These are phyloP conservation scores for Colletotrichum tamarilloi DNA, from an alignment of 2,329 filamentous ascomycete species.

Conservation along the genomic window DNA sequence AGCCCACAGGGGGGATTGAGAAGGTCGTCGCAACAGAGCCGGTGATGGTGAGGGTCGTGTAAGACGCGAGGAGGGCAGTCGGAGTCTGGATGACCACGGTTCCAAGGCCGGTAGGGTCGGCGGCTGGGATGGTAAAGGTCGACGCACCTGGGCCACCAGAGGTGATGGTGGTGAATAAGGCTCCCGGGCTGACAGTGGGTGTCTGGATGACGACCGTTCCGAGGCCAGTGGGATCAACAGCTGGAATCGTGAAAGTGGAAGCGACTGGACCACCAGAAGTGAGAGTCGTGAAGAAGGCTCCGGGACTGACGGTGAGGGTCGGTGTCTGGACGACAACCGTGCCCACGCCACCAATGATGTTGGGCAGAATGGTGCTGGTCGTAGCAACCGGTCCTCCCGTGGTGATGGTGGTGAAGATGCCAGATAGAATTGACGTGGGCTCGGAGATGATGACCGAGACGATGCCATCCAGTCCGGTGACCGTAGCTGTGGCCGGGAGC, in stretches of 20 bases:
- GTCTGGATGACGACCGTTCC: conserved; percentile 25
- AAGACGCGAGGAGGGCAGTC: background rate
- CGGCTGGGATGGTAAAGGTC: background rate
- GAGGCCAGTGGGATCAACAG: background rate
- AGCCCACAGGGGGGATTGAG: background rate
- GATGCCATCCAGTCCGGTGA: conserved; percentile 16
- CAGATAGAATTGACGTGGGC: background rate
- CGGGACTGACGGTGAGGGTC: background rate
- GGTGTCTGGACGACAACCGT: conserved; percentile 31
- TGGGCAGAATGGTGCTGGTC: conserved; percentile 15
- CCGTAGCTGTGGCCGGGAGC: background rate
- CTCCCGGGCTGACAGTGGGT: background rate
- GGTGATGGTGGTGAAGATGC: conserved; percentile 18
- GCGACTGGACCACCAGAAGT: background rate
- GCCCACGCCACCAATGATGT: conserved; percentile 6
- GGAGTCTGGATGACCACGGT: conserved; percentile 28
- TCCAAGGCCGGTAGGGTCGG: background rate
- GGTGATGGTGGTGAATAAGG: conserved; percentile 5
- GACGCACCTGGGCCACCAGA: background rate
- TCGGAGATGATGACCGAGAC: conserved; percentile 21
- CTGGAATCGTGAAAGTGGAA: background rate
- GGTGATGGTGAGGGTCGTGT: conserved; percentile 8
- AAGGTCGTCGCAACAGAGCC: background rate
- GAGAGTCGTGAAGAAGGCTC: background rate
- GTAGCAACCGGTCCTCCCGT: conserved; percentile 10